phyloP scores from a whole-genome alignment of 805 yeast genomes.

The Kregervanrija delftensis region DNA sequence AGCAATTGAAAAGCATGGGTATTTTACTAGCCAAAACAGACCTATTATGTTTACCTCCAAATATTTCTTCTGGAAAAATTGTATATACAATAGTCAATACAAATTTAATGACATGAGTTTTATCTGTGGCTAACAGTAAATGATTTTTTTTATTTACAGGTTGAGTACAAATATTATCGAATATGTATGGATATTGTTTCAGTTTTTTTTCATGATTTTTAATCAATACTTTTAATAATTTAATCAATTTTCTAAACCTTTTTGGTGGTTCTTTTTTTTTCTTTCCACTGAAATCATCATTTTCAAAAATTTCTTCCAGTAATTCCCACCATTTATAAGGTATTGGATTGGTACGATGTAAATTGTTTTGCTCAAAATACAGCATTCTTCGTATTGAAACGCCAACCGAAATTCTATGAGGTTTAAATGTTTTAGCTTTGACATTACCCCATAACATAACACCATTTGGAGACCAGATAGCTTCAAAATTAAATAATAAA shows the following conservation, averaged over 20 bases:
- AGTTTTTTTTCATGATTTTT: constrained; percentile 27
- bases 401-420: not conserved
- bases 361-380: constrained; percentile 15
- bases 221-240: constrained; percentile 18
- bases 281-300: constrained; percentile 5
- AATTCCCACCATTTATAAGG: constrained; percentile 10
- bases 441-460: constrained; percentile 20
- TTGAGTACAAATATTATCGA: constrained; percentile 28
- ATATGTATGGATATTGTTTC: constrained; percentile 30
- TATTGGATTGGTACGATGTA: constrained; percentile 18
- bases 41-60: constrained; percentile 50
- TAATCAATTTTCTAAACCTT: constrained; percentile 18
- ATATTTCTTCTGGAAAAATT: constrained; percentile 42
- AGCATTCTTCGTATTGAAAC: constrained; percentile 20
- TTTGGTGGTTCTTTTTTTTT: constrained; percentile 12
- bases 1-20: constrained; percentile 30
- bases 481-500: constrained; percentile 31
- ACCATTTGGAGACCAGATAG: constrained; percentile 18
- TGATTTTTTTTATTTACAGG: constrained; percentile 15
- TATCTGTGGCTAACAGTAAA: constrained; percentile 27
- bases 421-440: not conserved
- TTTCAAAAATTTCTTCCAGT: constrained; percentile 8
- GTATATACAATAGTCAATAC: constrained; percentile 36
- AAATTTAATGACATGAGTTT: constrained; percentile 34
- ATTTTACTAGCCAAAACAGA: constrained; percentile 31